Percentiles rank a stretch among this genome's conserved stretches.
Conservation (phyloP, 805 yeast species). For the Schizosaccharomyces japonicus region DNA sequence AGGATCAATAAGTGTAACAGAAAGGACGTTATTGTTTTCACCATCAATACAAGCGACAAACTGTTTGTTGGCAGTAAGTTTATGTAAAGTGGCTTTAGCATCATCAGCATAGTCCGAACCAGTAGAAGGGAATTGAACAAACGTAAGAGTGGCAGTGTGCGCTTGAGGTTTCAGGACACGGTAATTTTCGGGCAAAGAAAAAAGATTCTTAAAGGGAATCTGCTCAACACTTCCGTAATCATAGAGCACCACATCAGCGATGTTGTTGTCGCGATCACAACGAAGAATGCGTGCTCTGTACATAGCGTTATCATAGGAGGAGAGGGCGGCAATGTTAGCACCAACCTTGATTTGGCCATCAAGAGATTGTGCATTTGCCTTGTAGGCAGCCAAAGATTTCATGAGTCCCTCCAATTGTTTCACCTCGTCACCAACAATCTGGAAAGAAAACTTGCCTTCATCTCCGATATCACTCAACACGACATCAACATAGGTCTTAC, state of each 20-base stretch:
- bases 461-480: conserved; percentile 14
- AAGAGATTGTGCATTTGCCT: background rate
- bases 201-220: conserved; percentile 1
- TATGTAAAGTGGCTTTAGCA: conserved; percentile 5
- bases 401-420: background rate
- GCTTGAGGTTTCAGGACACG: conserved; percentile 10
- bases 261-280: conserved; percentile 2
- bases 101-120: conserved; percentile 10
- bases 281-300: conserved; percentile 5
- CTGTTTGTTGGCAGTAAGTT: conserved; percentile 6
- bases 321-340: background rate
- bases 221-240: conserved; percentile 6
- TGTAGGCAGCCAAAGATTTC: background rate
- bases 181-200: background rate
- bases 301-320: conserved; percentile 1
- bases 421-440: background rate
- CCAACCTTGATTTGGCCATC: background rate
- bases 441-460: conserved; percentile 13
- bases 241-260: conserved; percentile 1
- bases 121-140: conserved; percentile 9
- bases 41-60: conserved; percentile 9
- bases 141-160: conserved; percentile 7
- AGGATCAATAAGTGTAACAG: conserved; percentile 9
- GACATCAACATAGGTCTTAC: conserved; percentile 17
- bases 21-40: conserved; percentile 1